Evolutionary conservation across 495 filamentous ascomycete species (phyloP).

Genomic region (Penicillium simplicissimum): DNA sequence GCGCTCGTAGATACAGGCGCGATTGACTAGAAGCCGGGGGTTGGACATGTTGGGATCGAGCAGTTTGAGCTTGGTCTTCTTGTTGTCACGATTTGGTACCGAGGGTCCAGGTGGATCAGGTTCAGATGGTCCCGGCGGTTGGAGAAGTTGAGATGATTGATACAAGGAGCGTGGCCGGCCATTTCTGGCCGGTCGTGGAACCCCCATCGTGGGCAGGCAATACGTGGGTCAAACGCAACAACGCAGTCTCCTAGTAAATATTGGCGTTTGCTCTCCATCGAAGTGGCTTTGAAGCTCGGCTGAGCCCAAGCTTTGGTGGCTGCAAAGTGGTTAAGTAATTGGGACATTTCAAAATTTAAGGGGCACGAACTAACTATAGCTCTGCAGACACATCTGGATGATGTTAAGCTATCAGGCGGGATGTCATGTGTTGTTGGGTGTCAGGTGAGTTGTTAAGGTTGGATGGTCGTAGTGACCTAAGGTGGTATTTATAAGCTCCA

Average conservation of each 20-base stretch:
- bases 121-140: background rate
- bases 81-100: conserved; percentile 3
- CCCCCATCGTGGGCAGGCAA: conserved; percentile 15
- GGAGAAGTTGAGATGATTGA: background rate
- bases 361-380: background rate
- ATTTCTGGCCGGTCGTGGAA: conserved; percentile 5
- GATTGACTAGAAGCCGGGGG: conserved; percentile 46
- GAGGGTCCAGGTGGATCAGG: background rate
- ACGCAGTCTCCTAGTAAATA: conserved; percentile 11
- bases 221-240: conserved; percentile 8
- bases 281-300: background rate
- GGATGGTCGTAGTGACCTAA: conserved; percentile 20
- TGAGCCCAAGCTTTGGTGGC: conserved; percentile 1
- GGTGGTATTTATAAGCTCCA: conserved; percentile 1
- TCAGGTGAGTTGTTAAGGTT: conserved; percentile 20
- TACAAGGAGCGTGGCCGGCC: background rate
- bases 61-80: conserved; percentile 4
- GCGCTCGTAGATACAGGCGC: conserved; percentile 53
- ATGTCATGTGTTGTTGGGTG: conserved; percentile 24
- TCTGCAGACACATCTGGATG: conserved; percentile 12
- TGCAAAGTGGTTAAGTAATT: background rate
- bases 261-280: conserved; percentile 21
- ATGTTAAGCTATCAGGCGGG: conserved; percentile 29
- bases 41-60: conserved; percentile 44
- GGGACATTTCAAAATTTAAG: background rate